Evolutionary conservation across 768 basidiomycete genomes (phyloP), one percentile per base, ranked within the genome.

Genomic region (Coprinopsis cinerea): DNA sequence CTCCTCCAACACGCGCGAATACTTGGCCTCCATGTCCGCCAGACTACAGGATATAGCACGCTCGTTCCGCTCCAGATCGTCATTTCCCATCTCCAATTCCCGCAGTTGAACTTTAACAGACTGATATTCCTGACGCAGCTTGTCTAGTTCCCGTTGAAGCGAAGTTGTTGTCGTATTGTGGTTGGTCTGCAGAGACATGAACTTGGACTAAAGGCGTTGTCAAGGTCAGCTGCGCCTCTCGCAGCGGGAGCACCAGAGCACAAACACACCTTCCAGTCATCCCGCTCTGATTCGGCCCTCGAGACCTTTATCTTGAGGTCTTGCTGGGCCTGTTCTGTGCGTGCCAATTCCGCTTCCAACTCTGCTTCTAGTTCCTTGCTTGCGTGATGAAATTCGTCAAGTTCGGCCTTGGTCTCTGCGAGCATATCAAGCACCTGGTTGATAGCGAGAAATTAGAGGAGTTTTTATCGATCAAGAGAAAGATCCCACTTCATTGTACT

Each of bases 51-150:
- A 79, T 35, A 89, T 85, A 44, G 88, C 88, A 24, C 96, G 81
- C 62, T 97, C 95, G 64, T 88, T 94, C 54, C 93, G 78, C 64
- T 98, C 96, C 51, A 99, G 74, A 68, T 98, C 94, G 60, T 99
- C 96, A 60, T 96, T 97, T 41, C 95, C 95, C 82, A 98, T 88
- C 68, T 98, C 95, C 25, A 96, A 73, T 64, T 97, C 91, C 18
- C 89, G 80, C 15, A 92, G 69, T 61, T 87, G 83, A 18, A 86
- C 70, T 66, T 88, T 88, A 53, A 79, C 66, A 44, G 73, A 72
- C 61, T 86, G 85, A 54, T 84, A 76, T 52, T 85, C 82, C 60
- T 87, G 82, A 49, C 91, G 79, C 30, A 89, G 74, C 49, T 78
- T 81, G 59, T 95, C 92, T 39, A 94, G 74, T 67, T 97, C 90